A percentile compares a stretch with the other conserved stretches of the same genome.
Conservation (phyloP, 257 asterid species). For the Plantago ovata region DNA sequence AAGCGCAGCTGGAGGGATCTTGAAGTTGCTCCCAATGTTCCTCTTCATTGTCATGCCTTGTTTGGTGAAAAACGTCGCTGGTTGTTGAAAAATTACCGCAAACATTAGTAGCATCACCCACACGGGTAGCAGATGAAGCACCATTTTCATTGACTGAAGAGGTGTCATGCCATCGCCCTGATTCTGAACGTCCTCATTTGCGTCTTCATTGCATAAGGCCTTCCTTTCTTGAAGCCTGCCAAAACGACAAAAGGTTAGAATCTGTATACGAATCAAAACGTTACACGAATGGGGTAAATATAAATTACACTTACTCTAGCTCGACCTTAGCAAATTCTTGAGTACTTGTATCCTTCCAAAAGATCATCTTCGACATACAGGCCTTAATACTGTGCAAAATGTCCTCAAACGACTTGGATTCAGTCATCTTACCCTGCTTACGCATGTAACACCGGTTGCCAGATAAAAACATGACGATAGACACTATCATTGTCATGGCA, state of each 20-base stretch:
- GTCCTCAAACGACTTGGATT: constrained; percentile 30
- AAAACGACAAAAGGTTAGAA: background rate
- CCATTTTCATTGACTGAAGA: constrained; percentile 35
- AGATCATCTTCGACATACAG: constrained; percentile 32
- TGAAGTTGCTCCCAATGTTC: constrained; percentile 54
- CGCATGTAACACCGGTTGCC: constrained; percentile 50
- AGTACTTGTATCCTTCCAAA: constrained; percentile 19
- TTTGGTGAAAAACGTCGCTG: constrained; percentile 89
- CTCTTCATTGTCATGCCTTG: constrained; percentile 92
- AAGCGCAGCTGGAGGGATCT: constrained; percentile 93
- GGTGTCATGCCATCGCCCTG: constrained; percentile 22
- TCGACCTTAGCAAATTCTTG: constrained; percentile 37
- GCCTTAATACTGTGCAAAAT: constrained; percentile 39
- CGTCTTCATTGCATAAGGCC: constrained; percentile 32
- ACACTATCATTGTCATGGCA: constrained; percentile 44
- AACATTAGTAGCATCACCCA: constrained; percentile 82
- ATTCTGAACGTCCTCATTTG: constrained; percentile 10
- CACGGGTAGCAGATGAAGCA: constrained; percentile 62
- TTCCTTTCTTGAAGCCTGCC: constrained; percentile 60
- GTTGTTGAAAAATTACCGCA: constrained; percentile 91
- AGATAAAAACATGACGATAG: constrained; percentile 48
- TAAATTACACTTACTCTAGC: constrained; percentile 64
- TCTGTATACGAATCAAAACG: too few species aligned
- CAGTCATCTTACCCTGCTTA: constrained; percentile 22
- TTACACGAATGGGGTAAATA: too few species aligned